Percentiles rank a stretch among this genome's conserved stretches.
phyloP scores from a whole-genome alignment of 208 protist genomes.

The Phytomonas sp. region DNA sequence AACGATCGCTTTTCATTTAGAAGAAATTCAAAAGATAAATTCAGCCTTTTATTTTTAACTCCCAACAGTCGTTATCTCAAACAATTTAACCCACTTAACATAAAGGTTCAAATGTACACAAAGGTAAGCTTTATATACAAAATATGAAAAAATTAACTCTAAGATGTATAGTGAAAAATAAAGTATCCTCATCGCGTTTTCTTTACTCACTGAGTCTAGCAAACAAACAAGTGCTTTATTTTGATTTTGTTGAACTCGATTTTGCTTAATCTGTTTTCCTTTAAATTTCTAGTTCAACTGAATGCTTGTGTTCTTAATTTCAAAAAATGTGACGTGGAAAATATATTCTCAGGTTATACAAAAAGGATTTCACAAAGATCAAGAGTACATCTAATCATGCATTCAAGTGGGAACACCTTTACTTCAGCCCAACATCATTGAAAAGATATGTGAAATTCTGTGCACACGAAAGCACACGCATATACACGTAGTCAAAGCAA shows the following conservation, averaged over 20 bases:
- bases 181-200: not conserved
- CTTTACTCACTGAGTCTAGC: not conserved
- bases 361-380: not conserved
- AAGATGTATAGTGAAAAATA: not conserved
- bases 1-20: slow-evolving; percentile 2
- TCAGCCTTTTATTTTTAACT: not conserved
- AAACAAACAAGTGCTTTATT: slow-evolving; percentile 8
- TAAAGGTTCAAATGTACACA: not conserved
- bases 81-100: not conserved
- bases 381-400: not conserved
- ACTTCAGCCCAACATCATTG: not conserved
- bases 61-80: not conserved
- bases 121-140: slow-evolving; percentile 3
- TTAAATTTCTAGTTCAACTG: not conserved
- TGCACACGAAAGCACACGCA: not conserved
- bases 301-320: not conserved
- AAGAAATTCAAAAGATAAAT: not conserved
- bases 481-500: not conserved
- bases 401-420: not conserved
- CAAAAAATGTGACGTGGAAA: slow-evolving; percentile 10
- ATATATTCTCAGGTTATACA: not conserved
- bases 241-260: not conserved
- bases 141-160: slow-evolving; percentile 4
- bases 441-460: not conserved
- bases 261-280: not conserved